Evolutionary conservation across 805 yeast species (phyloP), one percentile per base, ranked within the genome.

Genomic region (Monosporozyma servazzii): DNA sequence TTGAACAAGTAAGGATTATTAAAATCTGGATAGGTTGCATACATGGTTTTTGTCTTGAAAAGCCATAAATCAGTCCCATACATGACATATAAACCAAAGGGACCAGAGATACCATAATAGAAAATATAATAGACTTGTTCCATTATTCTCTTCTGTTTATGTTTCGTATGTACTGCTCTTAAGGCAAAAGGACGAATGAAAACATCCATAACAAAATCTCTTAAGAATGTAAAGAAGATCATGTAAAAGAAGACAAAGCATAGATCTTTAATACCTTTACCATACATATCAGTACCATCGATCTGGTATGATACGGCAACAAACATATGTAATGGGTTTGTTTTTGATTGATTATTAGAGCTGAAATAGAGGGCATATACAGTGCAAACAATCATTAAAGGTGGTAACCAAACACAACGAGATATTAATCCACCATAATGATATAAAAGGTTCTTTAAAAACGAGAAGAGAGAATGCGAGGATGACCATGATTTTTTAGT

Each of bases 41-140:
- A 93, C 74, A 91, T 86, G 37, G 87, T 81, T 3, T 80, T 74
- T 2, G 97, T 93, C 65, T 86, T 78, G 69, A 93, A 93, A 64
- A 75, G 84, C 98, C 98, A 91, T 54, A 93, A 66, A 47, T 95
- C 95, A 43, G 85, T 78, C 47, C 77, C 73, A 59, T 76, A 76
- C 98, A 93, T 90, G 57, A 93, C 85, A 74, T 82, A 88, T 51
- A 93, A 71, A 1, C 99, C 99, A 52, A 84, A 75, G 0, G 96
- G 95, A 15, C 96, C 95, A 27, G 86, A 75, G 7, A 81, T 55
- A 11, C 90, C 86, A 64, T 84, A 89, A 70, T 93, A 93, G 53
- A 87, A 66, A 59, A 88, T 76, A 2, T 91, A 79, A 65, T 91
- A 93, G 7, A 89, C 77, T 72, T 93, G 99, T 69, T 93, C 99